Evolutionary conservation across 2,329 filamentous ascomycete species (phyloP).

Genomic region (Stagonosporopsis tanaceti): DNA sequence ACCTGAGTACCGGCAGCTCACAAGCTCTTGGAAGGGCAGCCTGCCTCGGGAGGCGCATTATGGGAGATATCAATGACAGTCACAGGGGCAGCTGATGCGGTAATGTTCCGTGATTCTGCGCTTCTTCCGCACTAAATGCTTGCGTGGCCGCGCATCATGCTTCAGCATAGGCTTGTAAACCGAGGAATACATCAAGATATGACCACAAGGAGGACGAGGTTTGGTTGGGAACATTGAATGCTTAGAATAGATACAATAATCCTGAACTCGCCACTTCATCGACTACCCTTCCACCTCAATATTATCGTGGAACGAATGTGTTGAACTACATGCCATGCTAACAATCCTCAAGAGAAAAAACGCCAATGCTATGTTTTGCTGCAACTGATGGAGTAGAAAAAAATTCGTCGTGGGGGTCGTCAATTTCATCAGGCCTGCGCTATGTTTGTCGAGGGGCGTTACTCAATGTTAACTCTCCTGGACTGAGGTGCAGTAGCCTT

Average conservation of each 20-base stretch:
- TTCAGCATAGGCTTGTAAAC: background rate
- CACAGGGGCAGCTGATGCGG: background rate
- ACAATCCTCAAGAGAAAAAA: background rate
- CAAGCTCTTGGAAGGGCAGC: background rate
- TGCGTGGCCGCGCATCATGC: background rate
- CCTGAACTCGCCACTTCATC: background rate
- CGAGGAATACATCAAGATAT: background rate
- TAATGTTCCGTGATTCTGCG: background rate
- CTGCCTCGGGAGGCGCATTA: conserved; percentile 12
- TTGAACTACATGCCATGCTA: background rate
- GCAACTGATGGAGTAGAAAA: conserved; percentile 1
- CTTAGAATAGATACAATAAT: background rate
- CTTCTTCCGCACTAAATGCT: background rate
- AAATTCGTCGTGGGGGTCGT: background rate
- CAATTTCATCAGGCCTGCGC: background rate
- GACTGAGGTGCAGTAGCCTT: conserved; percentile 59
- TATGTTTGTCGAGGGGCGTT: background rate
- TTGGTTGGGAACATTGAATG: background rate
- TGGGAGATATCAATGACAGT: background rate
- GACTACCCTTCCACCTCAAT: background rate
- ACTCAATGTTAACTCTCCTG: conserved; percentile 62
- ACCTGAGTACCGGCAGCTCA: conserved; percentile 1
- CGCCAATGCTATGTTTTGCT: background rate
- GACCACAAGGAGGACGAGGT: background rate
- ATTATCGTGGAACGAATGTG: background rate